phyloP scores from a whole-genome alignment of 192 early-diverging fungal species.

The Thamnidium elegans region DNA sequence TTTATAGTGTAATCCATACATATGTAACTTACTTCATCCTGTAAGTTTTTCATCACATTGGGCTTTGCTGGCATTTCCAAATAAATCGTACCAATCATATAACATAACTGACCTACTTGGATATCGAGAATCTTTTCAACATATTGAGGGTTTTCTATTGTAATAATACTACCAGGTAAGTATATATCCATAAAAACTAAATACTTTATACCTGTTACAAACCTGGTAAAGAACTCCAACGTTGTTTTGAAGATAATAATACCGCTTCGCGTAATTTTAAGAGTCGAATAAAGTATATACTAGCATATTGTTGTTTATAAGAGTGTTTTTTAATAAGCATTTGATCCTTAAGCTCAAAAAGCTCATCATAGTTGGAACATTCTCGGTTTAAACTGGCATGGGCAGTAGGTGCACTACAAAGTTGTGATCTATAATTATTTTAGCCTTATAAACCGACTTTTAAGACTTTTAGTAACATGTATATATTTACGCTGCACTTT shows the following conservation, averaged over 20 bases:
- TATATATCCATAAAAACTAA: background rate
- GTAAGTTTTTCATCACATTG: constrained; percentile 85
- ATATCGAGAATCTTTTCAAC: constrained; percentile 76
- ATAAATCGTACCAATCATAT: constrained; percentile 85
- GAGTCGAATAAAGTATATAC: constrained; percentile 80
- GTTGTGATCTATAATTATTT: background rate
- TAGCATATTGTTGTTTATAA: constrained; percentile 83
- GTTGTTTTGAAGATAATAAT: constrained; percentile 48
- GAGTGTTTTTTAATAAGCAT: constrained; percentile 60
- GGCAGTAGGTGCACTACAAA: background rate
- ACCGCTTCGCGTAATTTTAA: constrained; percentile 59
- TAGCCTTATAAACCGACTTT: too few relatives aligned
- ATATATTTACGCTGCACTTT: background rate
- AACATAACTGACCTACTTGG: constrained; percentile 57
- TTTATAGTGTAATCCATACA: background rate
- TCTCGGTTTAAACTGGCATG: background rate
- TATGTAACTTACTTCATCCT: constrained; percentile 63
- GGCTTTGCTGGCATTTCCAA: constrained; percentile 86
- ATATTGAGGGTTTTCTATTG: constrained; percentile 34
- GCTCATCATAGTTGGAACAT: constrained; percentile 11
- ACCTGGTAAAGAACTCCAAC: constrained; percentile 50
- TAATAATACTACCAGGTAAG: background rate
- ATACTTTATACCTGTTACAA: background rate
- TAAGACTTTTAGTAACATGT: background rate
- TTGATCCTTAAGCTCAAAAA: constrained; percentile 29